Conservation (phyloP, 2,329 filamentous ascomycete genomes). For the Colletotrichum sp. region DNA sequence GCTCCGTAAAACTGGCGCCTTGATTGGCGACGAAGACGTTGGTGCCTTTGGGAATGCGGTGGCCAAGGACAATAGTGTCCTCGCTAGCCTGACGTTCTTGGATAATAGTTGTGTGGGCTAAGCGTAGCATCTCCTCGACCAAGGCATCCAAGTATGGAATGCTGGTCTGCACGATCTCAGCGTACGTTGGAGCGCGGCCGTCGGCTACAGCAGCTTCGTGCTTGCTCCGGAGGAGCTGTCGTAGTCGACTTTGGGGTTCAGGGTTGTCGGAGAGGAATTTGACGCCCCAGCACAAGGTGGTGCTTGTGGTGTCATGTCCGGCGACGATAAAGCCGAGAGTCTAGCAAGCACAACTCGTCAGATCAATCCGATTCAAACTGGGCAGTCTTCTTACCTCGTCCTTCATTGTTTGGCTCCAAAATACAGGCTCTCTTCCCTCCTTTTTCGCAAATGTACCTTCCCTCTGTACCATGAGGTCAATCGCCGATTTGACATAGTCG, state of each 20-base stretch:
- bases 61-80: conserved; percentile 28
- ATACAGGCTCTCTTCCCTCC: conserved; percentile 5
- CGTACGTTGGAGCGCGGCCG: conserved; percentile 19
- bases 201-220: conserved; percentile 16
- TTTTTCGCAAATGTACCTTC: conserved; percentile 28
- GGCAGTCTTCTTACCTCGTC: background rate
- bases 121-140: conserved; percentile 32
- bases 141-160: conserved; percentile 32
- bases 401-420: background rate
- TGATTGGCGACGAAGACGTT: conserved; percentile 4
- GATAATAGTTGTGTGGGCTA: conserved; percentile 21
- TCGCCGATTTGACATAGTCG: conserved; percentile 18
- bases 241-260: conserved; percentile 26
- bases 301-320: conserved; percentile 29
- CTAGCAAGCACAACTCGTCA: background rate
- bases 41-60: conserved; percentile 30
- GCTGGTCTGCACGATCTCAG: conserved; percentile 22
- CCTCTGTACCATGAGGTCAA: conserved; percentile 37
- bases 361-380: rapidly evolving
- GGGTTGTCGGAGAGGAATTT: conserved; percentile 24
- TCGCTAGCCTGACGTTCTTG: conserved; percentile 24
- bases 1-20: background rate
- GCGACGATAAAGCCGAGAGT: conserved; percentile 27
- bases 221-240: conserved; percentile 19
- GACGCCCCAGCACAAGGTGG: conserved; percentile 25